Base-by-base conservation (phyloP, 2,329 filamentous ascomycete genomes). In the Periconia sp. region DNA sequence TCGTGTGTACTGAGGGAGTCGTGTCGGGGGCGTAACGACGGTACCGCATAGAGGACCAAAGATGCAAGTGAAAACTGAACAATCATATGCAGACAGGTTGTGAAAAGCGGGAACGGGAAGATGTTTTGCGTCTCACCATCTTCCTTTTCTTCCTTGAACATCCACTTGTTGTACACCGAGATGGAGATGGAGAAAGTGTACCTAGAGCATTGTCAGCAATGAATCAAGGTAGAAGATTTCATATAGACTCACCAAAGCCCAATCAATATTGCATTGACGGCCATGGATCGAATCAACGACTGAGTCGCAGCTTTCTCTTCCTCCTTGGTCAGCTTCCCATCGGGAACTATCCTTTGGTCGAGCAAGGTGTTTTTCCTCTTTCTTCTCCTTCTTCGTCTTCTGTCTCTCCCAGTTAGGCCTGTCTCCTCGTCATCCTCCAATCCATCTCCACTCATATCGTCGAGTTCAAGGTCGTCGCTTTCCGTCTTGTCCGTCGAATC, bases 81-180 rank as follows among this genome's bases (percentile, higher is more conserved):
- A 19, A 74, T 78, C 92, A 97, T 97, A 77, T 99, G 94, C 72
- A 94, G 81, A 59, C 91, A 90, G 3, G 94, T 99, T 11, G 92
- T 96, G 75, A 97, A 97, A 47, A 99, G 83, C 40, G 94, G 94
- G 68, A 94, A 97, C 48, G 90, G 87, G 72, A 99, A 99, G 75
- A 97, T 88, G 62, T 73, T 70, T 51, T 68, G 55, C 9, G 68
- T 54, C 52, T 71, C 59, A 50, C 71, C 70, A 55, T 72, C 71
- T 47, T 60, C 70, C 49, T 65, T 67, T 18, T 72, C 70, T 47
- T 88, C 83, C 57, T 88, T 83, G 77, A 99, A 97, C 93, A 99
- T 97, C 94, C 94, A 97, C 79, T 97, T 97, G 82, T 99, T 99
- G 81, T 97, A 99, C 88, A 74, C 69, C 42, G 71, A 74, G 42